Percentiles rank a stretch among this genome's conserved stretches.
These are phyloP conservation scores for Brasilioporus rufonigricans DNA, from an alignment of 768 basidiomycete species.

Conservation along the genomic window DNA sequence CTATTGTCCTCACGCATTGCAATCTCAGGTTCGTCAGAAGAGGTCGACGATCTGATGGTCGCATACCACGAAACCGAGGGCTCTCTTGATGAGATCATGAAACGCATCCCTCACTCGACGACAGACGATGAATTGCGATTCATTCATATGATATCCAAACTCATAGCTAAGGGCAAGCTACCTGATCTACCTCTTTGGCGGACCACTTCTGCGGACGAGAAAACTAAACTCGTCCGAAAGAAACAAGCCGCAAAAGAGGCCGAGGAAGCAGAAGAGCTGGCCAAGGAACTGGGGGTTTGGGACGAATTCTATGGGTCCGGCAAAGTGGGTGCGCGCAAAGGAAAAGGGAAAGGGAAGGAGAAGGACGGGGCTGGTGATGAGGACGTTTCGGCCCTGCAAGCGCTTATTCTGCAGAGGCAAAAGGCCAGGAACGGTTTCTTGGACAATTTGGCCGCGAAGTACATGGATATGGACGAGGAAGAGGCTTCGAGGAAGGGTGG, in stretches of 20 bases:
- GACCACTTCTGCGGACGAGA: slow-evolving; percentile 72
- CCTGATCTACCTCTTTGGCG: slow-evolving; percentile 61
- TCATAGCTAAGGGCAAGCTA: slow-evolving; percentile 64
- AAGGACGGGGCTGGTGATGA: slow-evolving; percentile 41
- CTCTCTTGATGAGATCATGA: slow-evolving; percentile 78
- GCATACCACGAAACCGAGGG: slow-evolving; percentile 76
- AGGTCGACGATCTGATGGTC: slow-evolving; percentile 70
- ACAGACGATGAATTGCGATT: slow-evolving; percentile 85
- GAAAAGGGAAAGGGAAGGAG: slow-evolving; percentile 49
- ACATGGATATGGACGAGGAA: slow-evolving; percentile 45
- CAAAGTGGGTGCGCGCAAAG: slow-evolving; percentile 58
- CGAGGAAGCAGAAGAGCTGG: slow-evolving; percentile 76
- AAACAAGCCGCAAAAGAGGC: slow-evolving; percentile 80
- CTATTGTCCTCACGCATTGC: background rate
- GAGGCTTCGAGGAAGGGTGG: slow-evolving; percentile 37
- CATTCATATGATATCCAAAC: slow-evolving; percentile 59
- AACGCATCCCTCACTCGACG: slow-evolving; percentile 81
- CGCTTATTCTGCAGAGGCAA: slow-evolving; percentile 77
- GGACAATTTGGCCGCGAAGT: slow-evolving; percentile 73
- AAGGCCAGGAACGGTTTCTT: slow-evolving; percentile 71
- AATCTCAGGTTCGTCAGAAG: slow-evolving; percentile 75
- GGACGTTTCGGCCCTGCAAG: slow-evolving; percentile 70
- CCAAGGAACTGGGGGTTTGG: slow-evolving; percentile 90
- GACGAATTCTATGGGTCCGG: slow-evolving; percentile 88
- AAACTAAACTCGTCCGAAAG: slow-evolving; percentile 68